Base-by-base conservation (phyloP, 2,329 filamentous ascomycete species). In the Trichoderma sp. region DNA sequence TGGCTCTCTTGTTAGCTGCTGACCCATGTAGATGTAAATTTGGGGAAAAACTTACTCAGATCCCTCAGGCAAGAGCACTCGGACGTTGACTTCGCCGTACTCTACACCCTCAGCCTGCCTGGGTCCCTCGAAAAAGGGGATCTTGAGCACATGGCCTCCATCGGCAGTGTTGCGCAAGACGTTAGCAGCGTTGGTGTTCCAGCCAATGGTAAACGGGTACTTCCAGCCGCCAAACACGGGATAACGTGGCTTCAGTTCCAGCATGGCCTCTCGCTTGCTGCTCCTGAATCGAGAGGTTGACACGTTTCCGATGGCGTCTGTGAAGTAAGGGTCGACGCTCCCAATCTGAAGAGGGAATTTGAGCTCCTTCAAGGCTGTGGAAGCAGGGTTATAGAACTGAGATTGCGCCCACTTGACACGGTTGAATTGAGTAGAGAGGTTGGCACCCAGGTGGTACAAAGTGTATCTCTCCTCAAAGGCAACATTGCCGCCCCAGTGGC, bases 221-320 rank as follows among this genome's bases (percentile, higher is more conserved):
- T 97, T 97, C 96, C 96, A 99, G 73, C 93, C 94, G 73, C 96
- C 96, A 78, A 98, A 99, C 28, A 99, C 82, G n/a, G 96, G 96
- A 82, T 97, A 99, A 67, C 96, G 90, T 24, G 96, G 96, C 86
- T 95, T 96, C 74, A 98, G 87, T 82, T 98, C 95, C 32, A 99
- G 88, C 56, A 92, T 84, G n/a, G 93, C 92, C 82, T 95, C 93
- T 26, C 92, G 90, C 80, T 87, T 89, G 80, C 89, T 93, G 76
- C 86, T 90, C 74, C 95, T 89, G 87, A 97, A 99, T 74, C 89
- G 89, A 71, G 94, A 97, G 1, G 96, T 99, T 32, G 95, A 97
- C 34, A 99, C 94, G 79, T 99, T 99, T 76, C 96, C 96, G 78
- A 99, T 97, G 77, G 94, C 93, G 80, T 99, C 96, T 65, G 92